Evolutionary conservation across 176 grass and related monocot species (phyloP).

Genomic region (Rhynchospora breviuscula): DNA sequence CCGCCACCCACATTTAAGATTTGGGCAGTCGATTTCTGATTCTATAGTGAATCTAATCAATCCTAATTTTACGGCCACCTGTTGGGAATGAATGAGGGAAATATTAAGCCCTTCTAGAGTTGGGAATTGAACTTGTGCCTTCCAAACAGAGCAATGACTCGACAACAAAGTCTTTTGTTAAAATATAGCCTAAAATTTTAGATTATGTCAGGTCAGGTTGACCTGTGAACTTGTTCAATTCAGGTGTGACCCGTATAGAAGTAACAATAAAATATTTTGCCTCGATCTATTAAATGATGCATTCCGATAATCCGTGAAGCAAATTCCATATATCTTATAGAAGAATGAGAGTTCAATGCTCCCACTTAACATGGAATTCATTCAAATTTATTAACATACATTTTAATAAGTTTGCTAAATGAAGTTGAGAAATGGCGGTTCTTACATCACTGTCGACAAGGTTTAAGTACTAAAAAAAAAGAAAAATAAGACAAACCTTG

Average conservation of each 20-base stretch:
- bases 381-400: too few relatives aligned
- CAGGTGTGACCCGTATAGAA: neutral
- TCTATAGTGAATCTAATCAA: neutral
- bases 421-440: too few relatives aligned
- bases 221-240: neutral
- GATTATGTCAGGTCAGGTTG: neutral
- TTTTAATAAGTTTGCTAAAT: too few relatives aligned
- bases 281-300: too few relatives aligned
- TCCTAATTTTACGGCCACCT: too few relatives aligned
- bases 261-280: neutral
- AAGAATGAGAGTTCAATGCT: too few relatives aligned
- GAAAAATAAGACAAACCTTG: constrained; percentile 22
- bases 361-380: too few relatives aligned
- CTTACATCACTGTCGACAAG: neutral
- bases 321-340: too few relatives aligned
- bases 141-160: neutral
- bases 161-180: neutral
- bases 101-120: neutral
- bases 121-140: neutral
- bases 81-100: too few relatives aligned
- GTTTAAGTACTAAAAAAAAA: neutral
- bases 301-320: too few relatives aligned
- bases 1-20: neutral
- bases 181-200: neutral
- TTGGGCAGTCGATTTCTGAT: neutral